Evolutionary conservation across 257 asterid genomes (phyloP), one percentile per base, ranked within the genome.

Genomic region (Gardenia jasminoides): DNA sequence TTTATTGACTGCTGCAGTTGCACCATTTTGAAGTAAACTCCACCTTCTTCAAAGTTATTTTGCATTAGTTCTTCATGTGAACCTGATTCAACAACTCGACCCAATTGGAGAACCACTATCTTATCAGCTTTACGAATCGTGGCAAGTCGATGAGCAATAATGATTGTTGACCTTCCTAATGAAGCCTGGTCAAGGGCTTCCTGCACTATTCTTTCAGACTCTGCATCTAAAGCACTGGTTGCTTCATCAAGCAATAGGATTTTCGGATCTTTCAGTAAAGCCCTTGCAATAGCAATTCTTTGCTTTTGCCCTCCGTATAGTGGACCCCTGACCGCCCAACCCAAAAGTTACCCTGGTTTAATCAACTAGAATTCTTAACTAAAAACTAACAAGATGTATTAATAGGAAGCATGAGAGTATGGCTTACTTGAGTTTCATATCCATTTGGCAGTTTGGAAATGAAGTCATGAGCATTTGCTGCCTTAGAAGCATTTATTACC

Each of bases 191-290:
- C 94, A 12, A 93, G 90, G 31, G 97, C 97, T 52, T 86, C 90
- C 39, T 90, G 95, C 48, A 91, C 92, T 22, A 90, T 13, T 75
- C 86, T 80, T 83, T 93, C 97, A 0, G 97, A 93, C 79, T 93
- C 90, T 8, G 92, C 82, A 75, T 93, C 97, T 50, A 93, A 72
- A 33, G 97, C 97, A 75, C 97, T 90, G 0, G 97, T 93, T 31
- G 97, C 97, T 86, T 93, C 97, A 73, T 93, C 97, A 22, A 93
- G 94, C 50, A 93, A 61, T 41, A 93, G 95, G 67, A 93, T 90
- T 64, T 72, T 88, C 7, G 97, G 97, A 76, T 88, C 88, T 73
- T 84, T 90, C 33, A 93, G 66, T 69, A 93, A 62, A 7, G 95
- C 97, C 75, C 97, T 88, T 19, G 97, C 97, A 56, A 93, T 93